Evolutionary conservation across 495 filamentous ascomycete genomes (phyloP).

Genomic region (Penicillium angulare): DNA sequence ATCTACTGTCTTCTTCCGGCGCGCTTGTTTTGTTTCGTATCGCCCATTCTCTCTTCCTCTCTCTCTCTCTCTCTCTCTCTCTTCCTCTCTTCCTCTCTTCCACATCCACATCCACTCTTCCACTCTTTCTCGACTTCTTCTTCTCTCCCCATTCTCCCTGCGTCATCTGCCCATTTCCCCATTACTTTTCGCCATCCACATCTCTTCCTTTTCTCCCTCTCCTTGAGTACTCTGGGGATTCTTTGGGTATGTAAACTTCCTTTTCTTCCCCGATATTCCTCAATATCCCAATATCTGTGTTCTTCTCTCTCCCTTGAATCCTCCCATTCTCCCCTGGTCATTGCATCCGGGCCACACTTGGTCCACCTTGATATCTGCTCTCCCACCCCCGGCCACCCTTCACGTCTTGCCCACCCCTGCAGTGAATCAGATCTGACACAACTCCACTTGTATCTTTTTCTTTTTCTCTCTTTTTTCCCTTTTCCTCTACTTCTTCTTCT

Average conservation of each 20-base stretch:
- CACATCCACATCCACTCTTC: not conserved
- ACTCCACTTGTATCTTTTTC: conserved; percentile 26
- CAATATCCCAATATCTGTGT: not conserved
- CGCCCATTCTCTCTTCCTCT: conserved; percentile 1
- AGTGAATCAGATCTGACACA: conserved; percentile 30
- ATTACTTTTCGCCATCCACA: not conserved
- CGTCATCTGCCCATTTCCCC: too few relatives aligned
- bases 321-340: conserved; percentile 3
- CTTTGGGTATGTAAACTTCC: too few relatives aligned
- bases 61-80: not conserved
- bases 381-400: conserved; percentile 8
- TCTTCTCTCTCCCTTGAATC: not conserved
- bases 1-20: conserved; percentile 13
- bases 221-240: not conserved
- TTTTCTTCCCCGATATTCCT: too few relatives aligned
- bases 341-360: conserved; percentile 6
- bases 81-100: not conserved
- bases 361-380: conserved; percentile 27
- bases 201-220: conserved; percentile 2
- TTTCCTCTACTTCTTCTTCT: conserved; percentile 9
- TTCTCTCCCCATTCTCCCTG: too few relatives aligned
- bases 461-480: conserved; percentile 16
- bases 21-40: conserved; percentile 22
- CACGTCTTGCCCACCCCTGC: conserved; percentile 29
- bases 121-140: not conserved